Evolutionary conservation across 139 green algal genomes (phyloP).

Genomic region (Chlamydomonas applanata): DNA sequence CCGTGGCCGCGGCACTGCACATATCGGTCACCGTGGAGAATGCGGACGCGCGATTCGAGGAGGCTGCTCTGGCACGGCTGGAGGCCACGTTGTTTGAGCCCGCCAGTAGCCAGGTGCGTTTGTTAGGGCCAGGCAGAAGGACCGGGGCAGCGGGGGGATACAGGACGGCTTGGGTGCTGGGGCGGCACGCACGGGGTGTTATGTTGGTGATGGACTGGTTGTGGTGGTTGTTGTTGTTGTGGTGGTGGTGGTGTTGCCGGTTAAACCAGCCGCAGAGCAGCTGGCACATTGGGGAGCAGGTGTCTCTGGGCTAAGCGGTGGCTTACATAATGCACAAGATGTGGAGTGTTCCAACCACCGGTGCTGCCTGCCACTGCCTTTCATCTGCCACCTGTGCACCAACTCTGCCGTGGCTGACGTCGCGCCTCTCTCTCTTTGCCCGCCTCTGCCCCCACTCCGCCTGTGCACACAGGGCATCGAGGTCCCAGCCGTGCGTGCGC

Average conservation of each 20-base stretch:
- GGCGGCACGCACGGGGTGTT: neutral
- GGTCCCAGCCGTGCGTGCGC: conserved; percentile 14
- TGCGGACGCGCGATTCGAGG: conserved; percentile 36
- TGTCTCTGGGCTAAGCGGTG: too few relatives aligned
- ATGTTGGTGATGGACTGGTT: too few relatives aligned
- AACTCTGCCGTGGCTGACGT: neutral
- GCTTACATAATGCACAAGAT: too few relatives aligned
- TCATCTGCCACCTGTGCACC: neutral
- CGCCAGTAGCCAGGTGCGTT: conserved; percentile 17
- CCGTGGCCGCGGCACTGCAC: conserved; percentile 38
- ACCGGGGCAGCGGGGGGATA: too few relatives aligned
- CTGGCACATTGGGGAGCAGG: too few relatives aligned
- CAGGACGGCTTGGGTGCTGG: neutral
- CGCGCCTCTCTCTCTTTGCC: neutral
- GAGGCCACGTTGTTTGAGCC: conserved; percentile 36
- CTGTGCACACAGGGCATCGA: conserved; percentile 18
- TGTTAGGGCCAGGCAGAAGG: too few relatives aligned
- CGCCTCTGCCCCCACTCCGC: neutral
- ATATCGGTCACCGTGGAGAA: conserved; percentile 48
- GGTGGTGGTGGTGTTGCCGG: too few relatives aligned
- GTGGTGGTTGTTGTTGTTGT: too few relatives aligned
- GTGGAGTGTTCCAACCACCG: too few relatives aligned
- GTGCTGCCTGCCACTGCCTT: neutral
- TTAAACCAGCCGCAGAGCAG: too few relatives aligned
- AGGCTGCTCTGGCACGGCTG: conserved; percentile 33